A percentile compares a stretch with the other conserved stretches of the same genome.
These are phyloP conservation scores for Vitis hybrid DNA, from an alignment of 177 flowering plant species.

Conservation along the genomic window DNA sequence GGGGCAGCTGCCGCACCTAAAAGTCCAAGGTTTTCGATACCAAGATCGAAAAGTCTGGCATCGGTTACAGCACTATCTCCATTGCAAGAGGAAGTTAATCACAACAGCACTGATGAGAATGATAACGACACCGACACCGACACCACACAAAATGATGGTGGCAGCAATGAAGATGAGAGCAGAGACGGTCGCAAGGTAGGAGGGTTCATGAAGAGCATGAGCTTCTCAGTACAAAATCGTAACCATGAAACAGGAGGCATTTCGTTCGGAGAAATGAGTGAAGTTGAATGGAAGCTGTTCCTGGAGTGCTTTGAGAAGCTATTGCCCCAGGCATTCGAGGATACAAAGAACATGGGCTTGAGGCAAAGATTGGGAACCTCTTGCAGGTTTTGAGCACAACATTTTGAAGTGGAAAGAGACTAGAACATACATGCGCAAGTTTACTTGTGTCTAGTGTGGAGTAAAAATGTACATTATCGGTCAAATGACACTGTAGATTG, in stretches of 20 bases:
- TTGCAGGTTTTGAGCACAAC: slow-evolving; percentile 41
- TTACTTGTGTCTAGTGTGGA: too few relatives aligned
- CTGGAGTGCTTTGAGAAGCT: slow-evolving; percentile 52
- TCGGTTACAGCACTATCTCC: slow-evolving; percentile 16
- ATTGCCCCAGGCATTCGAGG: slow-evolving; percentile 60
- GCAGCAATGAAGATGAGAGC: not conserved
- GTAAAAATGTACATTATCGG: not conserved
- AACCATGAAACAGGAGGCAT: slow-evolving; percentile 34
- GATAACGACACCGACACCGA: not conserved
- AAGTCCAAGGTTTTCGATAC: slow-evolving; percentile 23
- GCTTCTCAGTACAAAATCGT: slow-evolving; percentile 34
- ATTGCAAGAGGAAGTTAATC: slow-evolving; percentile 13
- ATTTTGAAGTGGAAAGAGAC: too few relatives aligned
- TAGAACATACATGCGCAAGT: too few relatives aligned
- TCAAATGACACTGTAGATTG: slow-evolving; percentile 1
- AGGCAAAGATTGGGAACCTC: slow-evolving; percentile 65
- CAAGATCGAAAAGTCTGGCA: slow-evolving; percentile 18
- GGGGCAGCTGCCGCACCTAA: slow-evolving; percentile 32
- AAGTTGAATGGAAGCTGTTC: slow-evolving; percentile 56
- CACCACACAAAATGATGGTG: not conserved
- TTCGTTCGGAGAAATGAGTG: slow-evolving; percentile 53
- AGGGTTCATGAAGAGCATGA: slow-evolving; percentile 40
- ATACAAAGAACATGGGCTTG: slow-evolving; percentile 32
- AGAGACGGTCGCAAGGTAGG: slow-evolving; percentile 13
- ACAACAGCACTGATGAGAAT: not conserved